phyloP scores from a whole-genome alignment of 164 flowering plant genomes.

The Umbilicus rupestris region DNA sequence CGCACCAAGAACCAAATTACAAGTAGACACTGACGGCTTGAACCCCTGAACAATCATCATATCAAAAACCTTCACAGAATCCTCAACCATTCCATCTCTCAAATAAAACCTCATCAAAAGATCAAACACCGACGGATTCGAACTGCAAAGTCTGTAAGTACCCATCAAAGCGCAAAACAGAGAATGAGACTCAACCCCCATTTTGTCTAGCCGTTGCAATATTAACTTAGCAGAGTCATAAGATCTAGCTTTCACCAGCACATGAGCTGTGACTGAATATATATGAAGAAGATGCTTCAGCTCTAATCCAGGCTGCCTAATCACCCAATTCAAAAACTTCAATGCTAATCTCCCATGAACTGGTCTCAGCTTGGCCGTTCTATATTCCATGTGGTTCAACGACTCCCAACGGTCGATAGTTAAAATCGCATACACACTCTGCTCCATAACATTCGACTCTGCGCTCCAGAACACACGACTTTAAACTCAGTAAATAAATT shows the following conservation, averaged over 20 bases:
- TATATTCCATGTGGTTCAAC: conserved; percentile 64
- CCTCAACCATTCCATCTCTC: conserved; percentile 33
- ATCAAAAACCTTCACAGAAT: conserved; percentile 38
- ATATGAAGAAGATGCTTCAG: conserved; percentile 35
- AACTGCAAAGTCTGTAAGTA: conserved; percentile 63
- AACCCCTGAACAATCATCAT: conserved; percentile 52
- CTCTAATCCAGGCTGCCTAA: conserved; percentile 54
- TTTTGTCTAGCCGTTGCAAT: conserved; percentile 28
- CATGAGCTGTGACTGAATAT: conserved; percentile 49
- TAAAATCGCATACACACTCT: conserved; percentile 51
- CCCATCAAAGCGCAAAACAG: conserved; percentile 54
- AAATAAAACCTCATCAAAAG: conserved; percentile 58
- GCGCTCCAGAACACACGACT: not conserved
- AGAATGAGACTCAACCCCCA: conserved; percentile 28
- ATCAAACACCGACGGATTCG: conserved; percentile 79
- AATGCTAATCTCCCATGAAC: conserved; percentile 77
- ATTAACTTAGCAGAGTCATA: conserved; percentile 47
- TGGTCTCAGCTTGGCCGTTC: conserved; percentile 35
- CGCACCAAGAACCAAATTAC: conserved; percentile 53
- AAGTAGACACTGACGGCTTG: conserved; percentile 56
- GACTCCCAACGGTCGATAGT: conserved; percentile 84
- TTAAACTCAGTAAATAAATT: not conserved
- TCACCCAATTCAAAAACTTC: conserved; percentile 66
- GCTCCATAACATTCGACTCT: conserved; percentile 25
- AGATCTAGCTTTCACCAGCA: conserved; percentile 64